Conservation (phyloP, 1,284 basidiomycete genomes). For the Microbotryum lychnidis-dioicae region DNA sequence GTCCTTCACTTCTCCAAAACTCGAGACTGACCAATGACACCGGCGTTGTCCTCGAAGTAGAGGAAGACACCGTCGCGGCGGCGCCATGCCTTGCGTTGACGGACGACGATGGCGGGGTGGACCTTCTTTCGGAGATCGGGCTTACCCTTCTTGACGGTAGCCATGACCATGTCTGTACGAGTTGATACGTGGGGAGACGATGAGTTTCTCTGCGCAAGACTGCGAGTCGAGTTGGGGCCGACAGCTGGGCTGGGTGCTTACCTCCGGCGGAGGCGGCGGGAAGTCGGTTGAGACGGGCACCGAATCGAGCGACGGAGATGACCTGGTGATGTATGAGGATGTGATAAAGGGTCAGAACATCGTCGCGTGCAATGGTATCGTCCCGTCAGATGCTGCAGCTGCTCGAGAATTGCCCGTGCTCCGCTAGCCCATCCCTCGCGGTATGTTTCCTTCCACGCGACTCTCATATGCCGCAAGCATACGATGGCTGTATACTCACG, state of each 20-base stretch:
- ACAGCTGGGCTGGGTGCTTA: constrained; percentile 3
- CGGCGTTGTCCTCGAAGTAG: constrained; percentile 98
- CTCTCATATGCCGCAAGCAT: not conserved
- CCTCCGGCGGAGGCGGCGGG: constrained; percentile 91
- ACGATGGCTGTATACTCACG: constrained; percentile 30
- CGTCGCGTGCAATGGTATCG: not conserved
- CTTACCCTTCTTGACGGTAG: constrained; percentile 99
- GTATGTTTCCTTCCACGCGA: not conserved
- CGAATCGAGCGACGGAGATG: constrained; percentile 86
- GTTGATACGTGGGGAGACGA: not conserved
- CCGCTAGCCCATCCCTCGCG: not conserved
- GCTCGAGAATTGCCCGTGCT: not conserved
- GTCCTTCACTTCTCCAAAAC: too few relatives aligned
- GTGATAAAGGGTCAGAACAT: not conserved
- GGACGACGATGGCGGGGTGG: constrained; percentile 94
- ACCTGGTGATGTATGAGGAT: constrained; percentile 39
- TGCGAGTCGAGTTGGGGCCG: not conserved
- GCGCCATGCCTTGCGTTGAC: constrained; percentile 98
- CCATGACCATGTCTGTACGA: constrained; percentile 72
- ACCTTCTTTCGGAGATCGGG: constrained; percentile 99
- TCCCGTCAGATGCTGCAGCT: too few relatives aligned
- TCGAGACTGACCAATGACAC: constrained; percentile 58
- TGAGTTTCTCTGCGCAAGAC: too few relatives aligned
- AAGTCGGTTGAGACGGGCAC: constrained; percentile 92
- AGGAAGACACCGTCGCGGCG: constrained; percentile 97